These are phyloP conservation scores for Aspergillus phoenicis DNA, from an alignment of 2,329 filamentous ascomycete genomes.

Conservation along the genomic window DNA sequence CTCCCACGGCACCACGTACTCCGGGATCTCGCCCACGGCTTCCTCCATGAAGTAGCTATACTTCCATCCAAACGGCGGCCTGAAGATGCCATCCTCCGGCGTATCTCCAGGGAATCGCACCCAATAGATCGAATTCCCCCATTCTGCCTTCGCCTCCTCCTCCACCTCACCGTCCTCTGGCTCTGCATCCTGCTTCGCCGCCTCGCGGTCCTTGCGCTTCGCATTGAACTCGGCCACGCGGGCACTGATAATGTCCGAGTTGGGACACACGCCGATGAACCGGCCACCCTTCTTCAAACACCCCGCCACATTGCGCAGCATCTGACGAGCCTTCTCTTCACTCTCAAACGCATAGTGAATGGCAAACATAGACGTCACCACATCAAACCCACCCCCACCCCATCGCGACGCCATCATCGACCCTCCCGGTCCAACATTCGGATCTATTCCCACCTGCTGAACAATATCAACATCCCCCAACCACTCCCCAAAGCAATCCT, in stretches of 20 bases:
- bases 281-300: slow-evolving; percentile 90
- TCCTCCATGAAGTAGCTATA: slow-evolving; percentile 97
- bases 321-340: slow-evolving; percentile 83
- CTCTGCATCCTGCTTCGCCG: slow-evolving; percentile 41
- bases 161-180: slow-evolving; percentile 54
- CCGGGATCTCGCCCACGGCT: slow-evolving; percentile 92
- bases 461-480: slow-evolving; percentile 81
- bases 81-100: slow-evolving; percentile 84
- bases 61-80: slow-evolving; percentile 95
- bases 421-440: slow-evolving; percentile 62
- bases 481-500: slow-evolving; percentile 88
- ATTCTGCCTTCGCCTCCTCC: slow-evolving; percentile 70
- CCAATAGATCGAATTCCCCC: slow-evolving; percentile 91
- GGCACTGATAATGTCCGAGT: slow-evolving; percentile 84
- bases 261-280: slow-evolving; percentile 95
- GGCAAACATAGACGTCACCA: slow-evolving; percentile 98
- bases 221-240: slow-evolving; percentile 78
- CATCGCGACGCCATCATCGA: slow-evolving; percentile 63
- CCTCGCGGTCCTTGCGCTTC: slow-evolving; percentile 48
- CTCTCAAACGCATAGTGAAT: slow-evolving; percentile 98
- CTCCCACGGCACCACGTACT: slow-evolving; percentile 98
- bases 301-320: slow-evolving; percentile 91
- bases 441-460: slow-evolving; percentile 83
- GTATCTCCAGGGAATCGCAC: slow-evolving; percentile 85
- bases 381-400: slow-evolving; percentile 82